Percentiles rank a stretch among this genome's conserved stretches.
phyloP scores from a whole-genome alignment of 257 asterid genomes.

The Solanum microdontum region DNA sequence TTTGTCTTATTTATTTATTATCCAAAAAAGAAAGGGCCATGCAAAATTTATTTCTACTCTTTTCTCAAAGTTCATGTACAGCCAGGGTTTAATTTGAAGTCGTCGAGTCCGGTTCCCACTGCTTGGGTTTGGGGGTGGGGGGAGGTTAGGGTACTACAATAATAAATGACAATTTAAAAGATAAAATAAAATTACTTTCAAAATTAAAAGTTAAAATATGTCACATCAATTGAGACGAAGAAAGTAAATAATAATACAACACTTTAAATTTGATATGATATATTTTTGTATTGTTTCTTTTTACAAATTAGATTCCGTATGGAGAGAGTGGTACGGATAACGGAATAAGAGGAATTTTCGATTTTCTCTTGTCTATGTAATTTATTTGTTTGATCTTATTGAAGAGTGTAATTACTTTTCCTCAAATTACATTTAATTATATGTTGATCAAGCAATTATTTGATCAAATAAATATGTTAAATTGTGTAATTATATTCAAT shows the following conservation, averaged over 20 bases:
- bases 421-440: no score
- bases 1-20: neutral
- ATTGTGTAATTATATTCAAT: no score
- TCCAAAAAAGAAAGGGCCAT: neutral
- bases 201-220: no score
- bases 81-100: neutral
- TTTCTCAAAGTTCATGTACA: neutral
- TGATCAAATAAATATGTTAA: no score
- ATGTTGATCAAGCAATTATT: no score
- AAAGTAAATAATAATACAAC: no score
- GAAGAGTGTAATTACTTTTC: neutral
- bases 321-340: neutral
- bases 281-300: no score
- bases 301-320: no score
- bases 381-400: neutral
- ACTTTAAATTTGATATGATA: neutral
- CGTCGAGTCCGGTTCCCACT: neutral
- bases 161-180: no score
- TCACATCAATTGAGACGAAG: no score
- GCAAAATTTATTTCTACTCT: neutral
- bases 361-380: neutral
- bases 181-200: no score
- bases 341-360: neutral
- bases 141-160: no score
- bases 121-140: fast-evolving